phyloP scores from a whole-genome alignment of 2,329 filamentous ascomycete species.

The Cryphonectria japonica region DNA sequence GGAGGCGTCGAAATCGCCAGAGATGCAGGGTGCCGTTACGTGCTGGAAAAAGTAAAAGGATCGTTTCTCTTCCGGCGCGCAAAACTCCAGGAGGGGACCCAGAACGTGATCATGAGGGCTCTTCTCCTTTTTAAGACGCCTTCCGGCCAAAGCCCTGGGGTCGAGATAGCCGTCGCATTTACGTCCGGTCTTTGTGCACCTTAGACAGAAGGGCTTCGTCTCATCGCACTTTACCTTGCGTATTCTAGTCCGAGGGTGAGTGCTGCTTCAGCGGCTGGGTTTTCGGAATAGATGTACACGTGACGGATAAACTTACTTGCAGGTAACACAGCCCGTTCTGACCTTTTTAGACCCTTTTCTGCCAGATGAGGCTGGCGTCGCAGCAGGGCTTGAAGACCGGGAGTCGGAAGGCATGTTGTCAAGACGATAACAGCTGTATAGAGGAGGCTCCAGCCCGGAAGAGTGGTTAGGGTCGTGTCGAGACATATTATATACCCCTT shows the following conservation, averaged over 20 bases:
- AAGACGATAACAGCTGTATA: conserved; percentile 28
- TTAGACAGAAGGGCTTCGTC: conserved; percentile 36
- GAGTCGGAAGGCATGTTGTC: conserved; percentile 25
- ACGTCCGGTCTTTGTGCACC: conserved; percentile 38
- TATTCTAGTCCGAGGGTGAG: conserved; percentile 31
- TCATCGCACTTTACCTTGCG: conserved; percentile 41
- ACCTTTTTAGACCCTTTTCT: conserved; percentile 31
- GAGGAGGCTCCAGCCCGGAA: conserved; percentile 16
- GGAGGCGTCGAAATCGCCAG: conserved; percentile 26
- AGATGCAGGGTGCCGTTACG: conserved; percentile 27
- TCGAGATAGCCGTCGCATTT: conserved; percentile 38
- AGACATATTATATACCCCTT: conserved; percentile 22
- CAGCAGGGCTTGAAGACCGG: conserved; percentile 24
- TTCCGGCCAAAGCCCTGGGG: conserved; percentile 28
- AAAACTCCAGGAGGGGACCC: conserved; percentile 29
- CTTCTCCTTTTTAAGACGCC: conserved; percentile 26
- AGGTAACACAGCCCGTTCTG: conserved; percentile 29
- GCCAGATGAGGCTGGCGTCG: conserved; percentile 21
- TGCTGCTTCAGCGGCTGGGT: conserved; percentile 12
- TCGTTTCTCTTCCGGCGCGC: conserved; percentile 30
- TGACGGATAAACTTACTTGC: conserved; percentile 24
- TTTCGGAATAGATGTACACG: neutral
- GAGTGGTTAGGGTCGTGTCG: conserved; percentile 15
- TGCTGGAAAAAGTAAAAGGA: conserved; percentile 29
- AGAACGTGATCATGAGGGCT: conserved; percentile 30